Base-by-base conservation (phyloP, 2,329 filamentous ascomycete species). In the Exophiala xenobiotica region DNA sequence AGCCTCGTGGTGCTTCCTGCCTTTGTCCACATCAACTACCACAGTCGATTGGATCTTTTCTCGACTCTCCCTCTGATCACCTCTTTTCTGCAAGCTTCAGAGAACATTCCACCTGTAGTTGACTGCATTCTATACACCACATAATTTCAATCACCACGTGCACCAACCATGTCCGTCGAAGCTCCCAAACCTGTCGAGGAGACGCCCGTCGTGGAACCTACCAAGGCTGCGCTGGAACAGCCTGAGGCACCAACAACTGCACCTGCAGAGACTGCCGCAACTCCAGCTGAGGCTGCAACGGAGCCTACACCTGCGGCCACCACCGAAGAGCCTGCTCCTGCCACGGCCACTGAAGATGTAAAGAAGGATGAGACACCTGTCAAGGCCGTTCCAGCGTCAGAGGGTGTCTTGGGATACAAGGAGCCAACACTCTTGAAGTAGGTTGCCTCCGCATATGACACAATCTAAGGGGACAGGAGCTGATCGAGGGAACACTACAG, bases 391-490 rank as follows among this genome's bases (percentile, higher is more conserved):
- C 86, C 88, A 56, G 79, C 92, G 57, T 86, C 87, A 70, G 90
- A 95, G 73, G 92, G 91, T 57, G 77, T 83, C 63, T 82, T 97
- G 47, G 87, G 88, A 71, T 89, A 95, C 86, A 96, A 96, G 83
- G 87, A 82, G 52, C 86, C 88, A 54, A 88, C 88, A 68, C 80
- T 91, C 70, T 86, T 92, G 76, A 96, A 95, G 91, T 96, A 81
- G 78, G 88, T 67, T 57, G 56, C 19, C 5, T 12, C 29, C 22
- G 20, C n/a, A 23, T 60, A 48, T 64, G 70, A 51, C 42, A 54
- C 51, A 52, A 31, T 56, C 8, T 12, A 6, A 18, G 12, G 3
- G 5, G 11, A 23, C 33, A 26, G 11, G 14, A 31, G 45, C 47
- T 16, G 45, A 39, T 3, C n/a, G n/a, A n/a, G 11, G 12, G n/a